Conservation (phyloP, 1,139 yeast species). For the Blastobotrys buckinghamii region DNA sequence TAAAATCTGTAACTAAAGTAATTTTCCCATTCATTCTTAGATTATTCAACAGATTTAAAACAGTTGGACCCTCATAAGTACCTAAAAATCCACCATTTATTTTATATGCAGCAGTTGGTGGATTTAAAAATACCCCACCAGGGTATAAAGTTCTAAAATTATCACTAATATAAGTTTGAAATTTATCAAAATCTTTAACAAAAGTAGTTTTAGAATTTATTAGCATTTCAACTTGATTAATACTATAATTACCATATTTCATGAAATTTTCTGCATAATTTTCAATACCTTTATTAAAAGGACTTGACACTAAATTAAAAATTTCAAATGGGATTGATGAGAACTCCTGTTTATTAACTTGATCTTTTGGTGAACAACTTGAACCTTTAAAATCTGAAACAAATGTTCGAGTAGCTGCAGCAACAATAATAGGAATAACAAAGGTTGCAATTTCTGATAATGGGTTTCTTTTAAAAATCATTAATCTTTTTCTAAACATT, state of each 20-base stretch:
- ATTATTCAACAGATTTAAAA: constrained; percentile 30
- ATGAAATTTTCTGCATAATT: constrained; percentile 19
- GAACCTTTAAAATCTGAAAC: constrained; percentile 23
- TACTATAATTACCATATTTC: constrained; percentile 11
- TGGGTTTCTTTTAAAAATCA: constrained; percentile 29
- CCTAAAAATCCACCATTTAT: constrained; percentile 27
- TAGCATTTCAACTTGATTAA: constrained; percentile 13
- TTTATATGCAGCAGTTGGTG: constrained; percentile 26
- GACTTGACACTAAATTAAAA: constrained; percentile 18
- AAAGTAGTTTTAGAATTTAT: constrained; percentile 15
- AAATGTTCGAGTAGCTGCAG: constrained; percentile 28
- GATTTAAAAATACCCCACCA: constrained; percentile 31
- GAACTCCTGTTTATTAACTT: constrained; percentile 20
- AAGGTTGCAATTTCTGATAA: constrained; percentile 28
- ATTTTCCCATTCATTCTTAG: constrained; percentile 28
- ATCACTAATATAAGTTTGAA: constrained; percentile 18
- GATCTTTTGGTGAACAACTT: constrained; percentile 22
- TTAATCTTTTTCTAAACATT: constrained; percentile 30
- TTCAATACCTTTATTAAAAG: constrained; percentile 18
- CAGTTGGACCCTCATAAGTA: constrained; percentile 22
- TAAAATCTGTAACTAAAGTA: constrained; percentile 28
- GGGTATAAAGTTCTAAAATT: constrained; percentile 26
- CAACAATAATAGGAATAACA: constrained; percentile 30
- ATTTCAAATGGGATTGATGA: constrained; percentile 14
- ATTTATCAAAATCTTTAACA: constrained; percentile 19